Base-by-base conservation (phyloP, 306 rosid genomes). In the Urtica urens region DNA sequence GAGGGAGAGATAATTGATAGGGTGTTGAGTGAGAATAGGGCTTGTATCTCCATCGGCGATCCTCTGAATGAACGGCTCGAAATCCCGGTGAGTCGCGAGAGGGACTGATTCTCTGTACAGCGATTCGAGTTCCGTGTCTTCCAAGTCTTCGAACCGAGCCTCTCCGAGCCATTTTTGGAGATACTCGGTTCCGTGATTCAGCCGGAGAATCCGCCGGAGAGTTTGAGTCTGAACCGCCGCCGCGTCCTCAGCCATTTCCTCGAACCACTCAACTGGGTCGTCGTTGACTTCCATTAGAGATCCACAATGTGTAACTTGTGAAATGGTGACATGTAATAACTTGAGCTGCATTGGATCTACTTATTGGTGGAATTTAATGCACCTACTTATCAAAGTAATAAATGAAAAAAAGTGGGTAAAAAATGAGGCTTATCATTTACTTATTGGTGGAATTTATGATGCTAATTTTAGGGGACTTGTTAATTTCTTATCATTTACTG, bases 101-200 rank as follows among this genome's bases (percentile, higher is more conserved):
- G 96, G 96, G 34, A 83, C 81, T 62, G 53, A 51, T 47, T 83
- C 73, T 19, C 74, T 80, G 82, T 68, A 87, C 50, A 87, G 78
- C 0, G 86, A 75, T 66, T 83, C 83, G 64, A 87, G 68, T 38
- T 66, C 68, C 69, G 59, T 64, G 49, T 71, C 66, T 17, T 80
- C 87, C 54, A 87, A 55, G 8, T 80, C 83, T 1, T 37, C 30
- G 49, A 83, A 49, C 22, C 80, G 56, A 63, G 69, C 42, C 50
- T 53, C 58, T 46, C 81, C 81, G 6, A 83, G 23, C 94, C 93
- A 83, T 73, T 64, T 65, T 33, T 67, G 59, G 4, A 87, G 73
- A 62, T 87, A 87, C 43, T 87, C 93, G 2, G 74, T 83, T 0
- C 74, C 81, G 28, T 34, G 28, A 66, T 87, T 87, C 51, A 62